Evolutionary conservation across 208 protist species (phyloP).

Genomic region (Baffinella frigidus): DNA sequence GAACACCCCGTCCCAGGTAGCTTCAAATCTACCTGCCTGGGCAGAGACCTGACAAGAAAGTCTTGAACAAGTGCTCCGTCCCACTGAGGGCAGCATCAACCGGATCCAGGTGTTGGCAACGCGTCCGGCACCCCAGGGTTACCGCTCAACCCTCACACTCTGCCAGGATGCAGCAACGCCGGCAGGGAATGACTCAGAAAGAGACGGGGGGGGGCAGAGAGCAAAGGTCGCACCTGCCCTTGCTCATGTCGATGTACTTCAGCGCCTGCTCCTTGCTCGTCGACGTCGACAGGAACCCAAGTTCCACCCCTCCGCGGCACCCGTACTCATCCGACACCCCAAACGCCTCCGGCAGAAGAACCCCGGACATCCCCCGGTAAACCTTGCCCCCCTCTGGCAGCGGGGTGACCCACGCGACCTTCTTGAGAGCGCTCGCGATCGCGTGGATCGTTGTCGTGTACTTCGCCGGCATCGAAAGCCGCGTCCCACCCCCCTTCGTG

Average conservation of each 20-base stretch:
- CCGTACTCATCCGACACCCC: background rate
- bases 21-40: too few species aligned
- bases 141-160: too few species aligned
- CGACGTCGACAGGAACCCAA: constrained; percentile 24
- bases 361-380: constrained; percentile 24
- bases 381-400: constrained; percentile 23
- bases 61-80: too few species aligned
- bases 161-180: too few species aligned
- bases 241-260: constrained; percentile 11
- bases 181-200: too few species aligned
- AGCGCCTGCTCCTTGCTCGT: background rate
- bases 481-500: background rate
- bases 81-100: too few species aligned
- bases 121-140: too few species aligned
- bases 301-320: background rate
- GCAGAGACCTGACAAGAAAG: too few species aligned
- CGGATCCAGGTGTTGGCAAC: too few species aligned
- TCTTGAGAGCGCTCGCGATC: background rate
- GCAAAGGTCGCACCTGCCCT: too few species aligned
- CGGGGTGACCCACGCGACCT: background rate
- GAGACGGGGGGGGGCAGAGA: too few species aligned
- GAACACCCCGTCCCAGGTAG: too few species aligned
- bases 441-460: constrained; percentile 4
- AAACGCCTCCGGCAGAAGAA: constrained; percentile 5
- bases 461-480: background rate